phyloP scores from a whole-genome alignment of 2,329 filamentous ascomycete genomes.

The Apiospora rasikravindrae region DNA sequence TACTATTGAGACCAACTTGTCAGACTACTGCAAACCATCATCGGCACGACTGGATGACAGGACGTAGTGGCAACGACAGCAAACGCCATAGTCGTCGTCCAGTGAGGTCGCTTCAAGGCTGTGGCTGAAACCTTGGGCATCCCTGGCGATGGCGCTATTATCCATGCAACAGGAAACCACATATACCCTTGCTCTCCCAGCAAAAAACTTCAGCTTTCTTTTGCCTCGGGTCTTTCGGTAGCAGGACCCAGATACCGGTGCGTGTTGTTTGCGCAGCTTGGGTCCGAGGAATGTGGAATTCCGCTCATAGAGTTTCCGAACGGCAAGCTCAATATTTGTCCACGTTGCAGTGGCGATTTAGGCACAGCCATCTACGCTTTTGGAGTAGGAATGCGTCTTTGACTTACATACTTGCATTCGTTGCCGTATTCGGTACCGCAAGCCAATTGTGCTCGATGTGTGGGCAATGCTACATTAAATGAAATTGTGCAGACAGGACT shows the following conservation, averaged over 20 bases:
- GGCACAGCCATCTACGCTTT: neutral
- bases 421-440: neutral
- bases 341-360: conserved; percentile 5
- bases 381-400: neutral
- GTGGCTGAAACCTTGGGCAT: conserved; percentile 21
- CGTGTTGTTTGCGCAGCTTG: neutral
- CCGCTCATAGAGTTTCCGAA: neutral
- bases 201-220: neutral
- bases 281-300: neutral
- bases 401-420: neutral
- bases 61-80: neutral
- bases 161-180: neutral
- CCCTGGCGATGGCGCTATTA: conserved; percentile 10
- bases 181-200: neutral
- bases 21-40: conserved; percentile 12
- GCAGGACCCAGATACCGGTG: neutral
- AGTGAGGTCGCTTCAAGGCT: conserved; percentile 17
- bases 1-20: neutral
- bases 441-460: neutral
- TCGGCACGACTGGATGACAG: conserved; percentile 19
- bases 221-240: neutral
- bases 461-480: conserved; percentile 4
- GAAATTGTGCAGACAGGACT: neutral
- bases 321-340: neutral
- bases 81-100: conserved; percentile 4